phyloP scores from a whole-genome alignment of 768 basidiomycete genomes.

The Dictyophora rubrovolvata region DNA sequence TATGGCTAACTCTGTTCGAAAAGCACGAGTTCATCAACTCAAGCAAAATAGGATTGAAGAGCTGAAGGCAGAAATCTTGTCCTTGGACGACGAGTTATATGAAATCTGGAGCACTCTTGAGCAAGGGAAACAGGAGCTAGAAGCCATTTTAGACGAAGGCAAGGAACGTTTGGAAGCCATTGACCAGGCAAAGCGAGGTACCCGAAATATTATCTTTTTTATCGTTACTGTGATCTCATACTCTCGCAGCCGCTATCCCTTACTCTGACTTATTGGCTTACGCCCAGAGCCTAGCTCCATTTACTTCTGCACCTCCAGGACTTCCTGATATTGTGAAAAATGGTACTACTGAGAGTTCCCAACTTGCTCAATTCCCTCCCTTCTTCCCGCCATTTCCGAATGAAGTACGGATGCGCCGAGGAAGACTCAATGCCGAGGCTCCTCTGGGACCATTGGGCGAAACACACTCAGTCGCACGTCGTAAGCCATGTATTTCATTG shows the following conservation, averaged over 20 bases:
- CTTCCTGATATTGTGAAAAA: slow-evolving; percentile 55
- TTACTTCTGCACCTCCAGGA: slow-evolving; percentile 82
- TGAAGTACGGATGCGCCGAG: slow-evolving; percentile 84
- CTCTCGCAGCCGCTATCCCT: slow-evolving; percentile 54
- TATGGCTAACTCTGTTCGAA: slow-evolving; percentile 54
- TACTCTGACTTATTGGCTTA: slow-evolving; percentile 78
- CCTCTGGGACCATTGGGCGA: slow-evolving; percentile 72
- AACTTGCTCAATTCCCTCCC: slow-evolving; percentile 64
- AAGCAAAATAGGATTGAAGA: slow-evolving; percentile 66
- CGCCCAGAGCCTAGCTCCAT: slow-evolving; percentile 75
- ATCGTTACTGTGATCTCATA: not conserved
- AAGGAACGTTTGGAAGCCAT: slow-evolving; percentile 62
- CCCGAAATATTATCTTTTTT: slow-evolving; percentile 10
- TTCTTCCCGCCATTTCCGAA: slow-evolving; percentile 90
- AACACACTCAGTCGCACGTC: slow-evolving; percentile 69
- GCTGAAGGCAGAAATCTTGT: slow-evolving; percentile 60
- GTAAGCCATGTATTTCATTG: slow-evolving; percentile 30
- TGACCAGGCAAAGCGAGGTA: slow-evolving; percentile 62
- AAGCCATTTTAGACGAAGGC: slow-evolving; percentile 64
- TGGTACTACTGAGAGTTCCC: slow-evolving; percentile 17
- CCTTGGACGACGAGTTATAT: slow-evolving; percentile 57
- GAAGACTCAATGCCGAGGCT: slow-evolving; percentile 68
- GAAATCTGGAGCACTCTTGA: slow-evolving; percentile 57
- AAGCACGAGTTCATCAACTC: slow-evolving; percentile 62
- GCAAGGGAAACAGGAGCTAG: slow-evolving; percentile 56